Base-by-base conservation (phyloP, 1,284 basidiomycete species). In the Pyrrhoderma noxium region DNA sequence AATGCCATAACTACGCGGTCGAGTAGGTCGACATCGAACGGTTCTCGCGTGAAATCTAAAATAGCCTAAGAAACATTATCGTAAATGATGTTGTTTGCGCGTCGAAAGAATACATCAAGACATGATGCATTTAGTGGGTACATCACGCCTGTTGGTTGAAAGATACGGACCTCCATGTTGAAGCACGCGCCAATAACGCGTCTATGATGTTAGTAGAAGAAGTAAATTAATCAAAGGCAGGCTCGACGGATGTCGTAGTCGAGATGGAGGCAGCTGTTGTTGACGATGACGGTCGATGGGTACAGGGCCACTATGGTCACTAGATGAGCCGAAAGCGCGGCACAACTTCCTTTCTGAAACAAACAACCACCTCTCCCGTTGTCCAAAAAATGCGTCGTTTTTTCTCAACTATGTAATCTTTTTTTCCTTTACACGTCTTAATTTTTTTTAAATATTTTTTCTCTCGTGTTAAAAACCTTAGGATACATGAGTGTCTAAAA, bases 1-100 rank as follows among this genome's bases (percentile, higher is more conserved):
- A 94, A 86, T 42, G 88, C 76, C 70, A 83, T 80, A 45, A 90
- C 88, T 57, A 94, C 86, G 67, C 82, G 84, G 72, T 95, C 92
- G 66, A 94, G 75, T 52, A 92, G 75, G 57, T 74, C 68, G 64
- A 93, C 80, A 75, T 94, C 90, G 65, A 93, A 84, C 58, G 45
- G 49, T 47, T 92, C 89, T 62, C 77, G 76, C 60, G 82, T 82
- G 72, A 93, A 90, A 75, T 94, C 89, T 65, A 93, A 83, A 62
- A 94, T 75, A 64, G 74, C 80, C 90, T 93, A 50, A 40, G n/a
- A 46, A 46, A 19, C 23, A 35, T 16, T 35, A 13, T 18, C 14
- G 38, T 7, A 40, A 7, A 21, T 25, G 18, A 3, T n/a, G 31
- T 36, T n/a, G 46, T 2, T 19, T 43, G 1, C 22, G 18, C 16